Base-by-base conservation (phyloP, 2,329 filamentous ascomycete genomes). In the Epichloe uncinata region DNA sequence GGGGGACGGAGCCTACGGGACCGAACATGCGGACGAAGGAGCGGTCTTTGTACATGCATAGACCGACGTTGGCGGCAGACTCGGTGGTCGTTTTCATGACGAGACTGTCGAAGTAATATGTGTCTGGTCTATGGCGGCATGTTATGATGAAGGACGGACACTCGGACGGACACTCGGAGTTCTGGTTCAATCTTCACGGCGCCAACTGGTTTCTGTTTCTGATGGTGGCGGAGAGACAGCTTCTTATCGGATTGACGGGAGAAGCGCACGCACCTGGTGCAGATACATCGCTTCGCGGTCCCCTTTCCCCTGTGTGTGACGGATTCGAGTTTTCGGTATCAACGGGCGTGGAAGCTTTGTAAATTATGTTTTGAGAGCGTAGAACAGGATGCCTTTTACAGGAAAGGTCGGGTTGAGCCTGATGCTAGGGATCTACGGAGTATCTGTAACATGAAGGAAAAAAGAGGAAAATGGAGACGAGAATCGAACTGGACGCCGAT, bases 11-110 rank as follows among this genome's bases (percentile, higher is more conserved):
- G 50, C 66, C 73, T 0, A 71, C 68, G 0, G 84, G 79, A 12
- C 87, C 87, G 64, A 94, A 95, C 60, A 95, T 77, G 60, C 81
- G 79, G 1, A 87, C 87, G 65, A 91, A 95, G 53, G 84, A 80
- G 59, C 83, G 82, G 69, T 95, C 90, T 66, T 95, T 96, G 75
- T 93, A 88, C 44, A 95, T 80, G 66, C 87, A 88, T 36, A 95
- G 74, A 7, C 81, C 79, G 66, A 95, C 82, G 69, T 96, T 97
- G 50, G 89, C 81, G 3, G n/a, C 20, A 16, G 20, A 5, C 16
- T 48, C 45, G n/a, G 11, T 16, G n/a, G 20, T 41, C 4, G 30
- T 22, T 30, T 41, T 48, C 37, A 42, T 48, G n/a, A 22, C 30
- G 45, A 15, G 26, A 30, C 26, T 9, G 26, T 30, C 3, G 26